These are phyloP conservation scores for Carpinus fangiana DNA, from an alignment of 306 rosid species.

Conservation along the genomic window DNA sequence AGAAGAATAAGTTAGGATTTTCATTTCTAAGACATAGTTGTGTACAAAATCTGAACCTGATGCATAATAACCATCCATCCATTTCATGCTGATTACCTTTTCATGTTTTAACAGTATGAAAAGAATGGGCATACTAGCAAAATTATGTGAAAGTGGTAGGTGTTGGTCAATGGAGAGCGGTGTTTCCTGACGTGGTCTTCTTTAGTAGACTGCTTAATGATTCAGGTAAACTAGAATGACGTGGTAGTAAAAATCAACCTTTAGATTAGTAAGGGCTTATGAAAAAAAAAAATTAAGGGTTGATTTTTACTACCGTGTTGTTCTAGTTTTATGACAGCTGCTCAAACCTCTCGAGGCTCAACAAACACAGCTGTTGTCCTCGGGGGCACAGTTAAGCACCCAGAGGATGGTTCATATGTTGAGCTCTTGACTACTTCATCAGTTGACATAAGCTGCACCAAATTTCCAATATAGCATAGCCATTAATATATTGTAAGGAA, in stretches of 20 bases:
- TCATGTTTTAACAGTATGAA: constrained; percentile 33
- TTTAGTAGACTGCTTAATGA: no score
- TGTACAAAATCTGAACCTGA: constrained; percentile 23
- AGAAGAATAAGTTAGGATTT: constrained; percentile 36
- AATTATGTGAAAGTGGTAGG: constrained; percentile 36
- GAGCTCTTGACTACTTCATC: constrained; percentile 72
- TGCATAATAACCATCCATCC: constrained; percentile 27
- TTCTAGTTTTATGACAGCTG: no score
- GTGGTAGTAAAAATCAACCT: no score
- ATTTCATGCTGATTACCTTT: constrained; percentile 35
- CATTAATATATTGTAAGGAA: constrained; percentile 1
- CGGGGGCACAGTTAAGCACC: constrained; percentile 62
- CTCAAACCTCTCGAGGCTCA: constrained; percentile 46
- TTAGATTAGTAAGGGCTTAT: no score
- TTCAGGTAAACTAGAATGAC: no score
- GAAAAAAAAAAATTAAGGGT: no score
- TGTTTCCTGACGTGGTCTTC: constrained; percentile 43
- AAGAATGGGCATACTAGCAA: constrained; percentile 36
- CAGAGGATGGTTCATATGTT: constrained; percentile 56
- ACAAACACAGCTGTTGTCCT: constrained; percentile 82
- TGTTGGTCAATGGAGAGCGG: constrained; percentile 24
- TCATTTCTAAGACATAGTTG: constrained; percentile 28
- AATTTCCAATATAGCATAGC: constrained; percentile 2
- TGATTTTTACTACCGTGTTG: no score
- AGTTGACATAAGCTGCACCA: constrained; percentile 52